Evolutionary conservation across 495 filamentous ascomycete species (phyloP).

Genomic region (Neurospora sp.): DNA sequence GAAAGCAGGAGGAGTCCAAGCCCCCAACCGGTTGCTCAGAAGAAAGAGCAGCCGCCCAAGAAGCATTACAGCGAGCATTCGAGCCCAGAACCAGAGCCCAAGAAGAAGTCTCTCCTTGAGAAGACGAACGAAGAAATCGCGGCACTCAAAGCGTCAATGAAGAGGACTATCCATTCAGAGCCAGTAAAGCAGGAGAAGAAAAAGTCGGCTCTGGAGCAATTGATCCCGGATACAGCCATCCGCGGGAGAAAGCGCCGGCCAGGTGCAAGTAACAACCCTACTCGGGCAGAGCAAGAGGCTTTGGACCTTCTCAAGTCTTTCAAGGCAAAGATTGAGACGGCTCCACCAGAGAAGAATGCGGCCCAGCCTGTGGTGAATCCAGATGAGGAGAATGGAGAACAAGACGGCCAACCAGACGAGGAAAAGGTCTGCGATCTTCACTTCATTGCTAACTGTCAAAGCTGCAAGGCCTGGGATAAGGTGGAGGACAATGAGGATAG

Average conservation of each 20-base stretch:
- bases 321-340: constrained; percentile 61
- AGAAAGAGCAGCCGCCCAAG: constrained; percentile 11
- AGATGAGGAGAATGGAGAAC: constrained; percentile 19
- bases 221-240: constrained; percentile 74
- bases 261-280: constrained; percentile 28
- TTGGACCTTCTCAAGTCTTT: constrained; percentile 66
- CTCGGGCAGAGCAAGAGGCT: constrained; percentile 48
- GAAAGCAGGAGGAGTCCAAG: constrained; percentile 18
- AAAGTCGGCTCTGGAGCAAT: constrained; percentile 60
- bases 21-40: constrained; percentile 7
- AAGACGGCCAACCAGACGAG: constrained; percentile 22
- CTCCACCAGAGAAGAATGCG: constrained; percentile 35
- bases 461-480: constrained; percentile 70
- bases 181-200: constrained; percentile 44
- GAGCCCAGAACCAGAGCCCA: constrained; percentile 34
- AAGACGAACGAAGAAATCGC: constrained; percentile 87
- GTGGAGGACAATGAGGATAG: constrained; percentile 45
- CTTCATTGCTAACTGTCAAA: constrained; percentile 88
- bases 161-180: constrained; percentile 54
- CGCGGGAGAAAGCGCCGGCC: constrained; percentile 69
- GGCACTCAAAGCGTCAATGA: constrained; percentile 85
- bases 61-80: constrained; percentile 17
- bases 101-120: constrained; percentile 37
- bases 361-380: constrained; percentile 12
- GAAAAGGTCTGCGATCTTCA: constrained; percentile 68